Conservation (phyloP, 192 early-diverging fungal genomes). For the Phlyctochytrium bullatum region DNA sequence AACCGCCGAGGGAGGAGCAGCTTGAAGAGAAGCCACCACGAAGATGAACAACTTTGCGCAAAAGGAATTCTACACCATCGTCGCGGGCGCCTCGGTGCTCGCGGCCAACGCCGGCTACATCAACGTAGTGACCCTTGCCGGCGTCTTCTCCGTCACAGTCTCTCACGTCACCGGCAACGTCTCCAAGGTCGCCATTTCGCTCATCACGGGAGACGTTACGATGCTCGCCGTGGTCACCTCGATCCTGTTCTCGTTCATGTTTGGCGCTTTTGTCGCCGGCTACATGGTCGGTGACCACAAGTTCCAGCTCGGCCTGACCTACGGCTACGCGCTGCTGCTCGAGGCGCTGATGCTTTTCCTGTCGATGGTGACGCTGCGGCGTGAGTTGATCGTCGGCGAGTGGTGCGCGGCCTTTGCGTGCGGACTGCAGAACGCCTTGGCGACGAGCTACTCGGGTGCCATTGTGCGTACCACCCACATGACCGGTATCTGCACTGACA, state of each 20-base stretch:
- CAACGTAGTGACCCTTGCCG: conserved; percentile 58
- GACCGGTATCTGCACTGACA: conserved; percentile 57
- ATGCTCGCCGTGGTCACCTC: conserved; percentile 43
- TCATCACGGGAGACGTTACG: conserved; percentile 41
- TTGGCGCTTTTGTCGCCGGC: conserved; percentile 52
- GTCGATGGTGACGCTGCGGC: conserved; percentile 38
- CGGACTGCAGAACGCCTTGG: conserved; percentile 58
- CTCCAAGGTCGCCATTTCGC: conserved; percentile 45
- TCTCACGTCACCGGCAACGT: conserved; percentile 48
- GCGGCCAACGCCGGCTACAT: conserved; percentile 58
- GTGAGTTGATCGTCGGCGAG: conserved; percentile 49
- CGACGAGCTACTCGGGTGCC: conserved; percentile 51
- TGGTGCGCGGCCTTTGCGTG: conserved; percentile 59
- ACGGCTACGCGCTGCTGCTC: conserved; percentile 46
- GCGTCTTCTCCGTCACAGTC: conserved; percentile 42
- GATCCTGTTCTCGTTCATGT: conserved; percentile 49
- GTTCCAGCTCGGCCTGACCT: conserved; percentile 49
- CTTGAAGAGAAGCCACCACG: too few relatives aligned
- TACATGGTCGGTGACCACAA: conserved; percentile 56
- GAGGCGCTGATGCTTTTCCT: conserved; percentile 45
- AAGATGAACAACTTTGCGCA: conserved; percentile 56
- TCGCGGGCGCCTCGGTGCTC: conserved; percentile 48
- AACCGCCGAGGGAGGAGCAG: too few relatives aligned
- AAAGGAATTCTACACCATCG: conserved; percentile 53
- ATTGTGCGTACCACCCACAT: conserved; percentile 59